Evolutionary conservation across 2,329 filamentous ascomycete species (phyloP).

Genomic region (Aspergillus quadricinctus): DNA sequence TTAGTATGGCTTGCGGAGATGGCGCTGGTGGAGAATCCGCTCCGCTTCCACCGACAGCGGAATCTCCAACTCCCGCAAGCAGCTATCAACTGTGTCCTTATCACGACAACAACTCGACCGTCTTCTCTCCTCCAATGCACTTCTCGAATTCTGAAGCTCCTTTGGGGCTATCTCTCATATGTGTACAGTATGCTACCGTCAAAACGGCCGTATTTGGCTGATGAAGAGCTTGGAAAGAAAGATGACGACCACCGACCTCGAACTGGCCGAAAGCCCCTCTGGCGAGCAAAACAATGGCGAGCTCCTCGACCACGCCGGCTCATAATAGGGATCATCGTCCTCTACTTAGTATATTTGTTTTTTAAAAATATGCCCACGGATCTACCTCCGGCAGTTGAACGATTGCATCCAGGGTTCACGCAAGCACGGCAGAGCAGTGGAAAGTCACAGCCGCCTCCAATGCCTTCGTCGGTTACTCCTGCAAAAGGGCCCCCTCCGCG

Average conservation of each 20-base stretch:
- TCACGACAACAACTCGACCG: background rate
- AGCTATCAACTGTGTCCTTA: background rate
- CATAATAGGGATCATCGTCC: slow-evolving; percentile 43
- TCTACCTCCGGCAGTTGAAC: slow-evolving; percentile 31
- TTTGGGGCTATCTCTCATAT: slow-evolving; percentile 16
- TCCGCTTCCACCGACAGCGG: background rate
- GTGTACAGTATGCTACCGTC: slow-evolving; percentile 33
- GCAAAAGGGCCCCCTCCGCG: slow-evolving; percentile 12
- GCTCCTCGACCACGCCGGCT: slow-evolving; percentile 47
- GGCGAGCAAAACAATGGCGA: slow-evolving; percentile 31
- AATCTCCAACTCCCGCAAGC: background rate
- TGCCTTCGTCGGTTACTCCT: slow-evolving; percentile 5
- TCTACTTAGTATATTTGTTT: slow-evolving; percentile 59
- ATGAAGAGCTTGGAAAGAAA: slow-evolving; percentile 63
- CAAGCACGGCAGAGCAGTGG: slow-evolving; percentile 13
- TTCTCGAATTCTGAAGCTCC: slow-evolving; percentile 14
- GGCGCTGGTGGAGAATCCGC: background rate
- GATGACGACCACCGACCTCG: slow-evolving; percentile 56
- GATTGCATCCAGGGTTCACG: slow-evolving; percentile 24
- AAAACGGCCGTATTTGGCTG: slow-evolving; percentile 45
- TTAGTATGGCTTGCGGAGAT: background rate
- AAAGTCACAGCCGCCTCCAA: slow-evolving; percentile 4
- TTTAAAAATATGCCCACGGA: slow-evolving; percentile 59
- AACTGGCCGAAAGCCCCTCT: slow-evolving; percentile 21
- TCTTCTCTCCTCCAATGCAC: slow-evolving; percentile 9